A percentile compares a stretch with the other conserved stretches of the same genome.
phyloP scores from a whole-genome alignment of 192 early-diverging fungal species.

The Backusella sp. region DNA sequence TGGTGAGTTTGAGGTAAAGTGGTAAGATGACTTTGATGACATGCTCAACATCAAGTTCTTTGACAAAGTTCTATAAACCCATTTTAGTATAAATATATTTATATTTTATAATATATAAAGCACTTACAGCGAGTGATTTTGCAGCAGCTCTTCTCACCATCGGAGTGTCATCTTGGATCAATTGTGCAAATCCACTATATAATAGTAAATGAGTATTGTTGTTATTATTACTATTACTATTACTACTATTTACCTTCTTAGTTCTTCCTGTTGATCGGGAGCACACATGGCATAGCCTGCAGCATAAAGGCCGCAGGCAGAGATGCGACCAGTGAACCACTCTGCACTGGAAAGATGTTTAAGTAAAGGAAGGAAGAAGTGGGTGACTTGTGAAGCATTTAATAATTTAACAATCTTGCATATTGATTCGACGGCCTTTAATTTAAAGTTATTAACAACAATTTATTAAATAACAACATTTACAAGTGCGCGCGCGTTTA shows the following conservation, averaged over 20 bases:
- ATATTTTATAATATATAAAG: not conserved
- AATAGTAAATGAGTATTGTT: not conserved
- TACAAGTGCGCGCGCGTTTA: not conserved
- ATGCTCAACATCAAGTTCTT: conserved; percentile 70
- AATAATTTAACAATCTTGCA: conserved; percentile 79
- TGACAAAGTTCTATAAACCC: conserved; percentile 60
- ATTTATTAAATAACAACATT: too few species aligned
- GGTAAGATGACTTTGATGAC: conserved; percentile 82
- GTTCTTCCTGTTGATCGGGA: conserved; percentile 79
- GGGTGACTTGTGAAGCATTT: conserved; percentile 79
- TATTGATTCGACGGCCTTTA: conserved; percentile 92
- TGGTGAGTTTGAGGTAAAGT: conserved; percentile 81
- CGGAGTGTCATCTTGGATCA: conserved; percentile 94
- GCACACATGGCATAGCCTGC: conserved; percentile 76
- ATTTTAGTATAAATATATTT: not conserved
- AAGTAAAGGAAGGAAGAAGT: conserved; percentile 87
- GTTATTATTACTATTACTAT: too few species aligned
- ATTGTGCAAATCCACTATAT: conserved; percentile 69
- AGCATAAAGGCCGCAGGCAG: conserved; percentile 92
- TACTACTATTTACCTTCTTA: conserved; percentile 60
- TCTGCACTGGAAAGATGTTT: conserved; percentile 92
- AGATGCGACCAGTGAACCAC: conserved; percentile 98
- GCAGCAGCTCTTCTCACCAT: conserved; percentile 98
- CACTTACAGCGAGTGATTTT: conserved; percentile 68
- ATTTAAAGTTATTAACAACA: not conserved